Percentiles rank a stretch among this genome's conserved stretches.
These are phyloP conservation scores for Spongospora subterranea DNA, from an alignment of 208 protist species.

Conservation along the genomic window DNA sequence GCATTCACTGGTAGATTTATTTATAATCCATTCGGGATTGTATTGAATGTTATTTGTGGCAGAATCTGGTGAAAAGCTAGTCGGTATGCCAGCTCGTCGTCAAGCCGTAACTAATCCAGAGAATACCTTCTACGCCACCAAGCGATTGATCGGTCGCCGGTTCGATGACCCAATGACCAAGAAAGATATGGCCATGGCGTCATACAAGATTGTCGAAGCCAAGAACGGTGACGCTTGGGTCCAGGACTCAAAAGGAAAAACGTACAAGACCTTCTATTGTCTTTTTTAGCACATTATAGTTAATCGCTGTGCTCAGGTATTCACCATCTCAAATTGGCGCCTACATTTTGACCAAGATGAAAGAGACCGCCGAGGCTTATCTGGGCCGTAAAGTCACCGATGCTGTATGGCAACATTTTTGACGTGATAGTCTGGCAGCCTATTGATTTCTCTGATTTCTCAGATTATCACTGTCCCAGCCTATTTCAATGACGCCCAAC, in stretches of 20 bases:
- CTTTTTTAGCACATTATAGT: not conserved
- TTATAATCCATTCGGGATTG: too few relatives aligned
- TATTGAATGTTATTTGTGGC: not conserved
- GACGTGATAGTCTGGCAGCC: not conserved
- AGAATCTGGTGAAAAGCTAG: slow-evolving; percentile 71
- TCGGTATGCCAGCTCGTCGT: slow-evolving; percentile 79
- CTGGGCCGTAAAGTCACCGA: slow-evolving; percentile 76
- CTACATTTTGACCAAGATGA: slow-evolving; percentile 87
- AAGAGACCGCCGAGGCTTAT: slow-evolving; percentile 81
- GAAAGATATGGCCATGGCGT: slow-evolving; percentile 79
- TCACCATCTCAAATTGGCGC: slow-evolving; percentile 83
- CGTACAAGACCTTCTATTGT: too few relatives aligned
- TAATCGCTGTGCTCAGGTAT: slow-evolving; percentile 74
- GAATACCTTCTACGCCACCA: slow-evolving; percentile 91
- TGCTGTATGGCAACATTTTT: slow-evolving; percentile 63
- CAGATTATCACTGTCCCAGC: slow-evolving; percentile 78
- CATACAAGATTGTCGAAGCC: slow-evolving; percentile 93
- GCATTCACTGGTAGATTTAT: slow-evolving; percentile 71
- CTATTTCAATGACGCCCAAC: slow-evolving; percentile 88
- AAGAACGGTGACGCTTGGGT: slow-evolving; percentile 93
- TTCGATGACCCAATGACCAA: slow-evolving; percentile 76
- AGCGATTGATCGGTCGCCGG: slow-evolving; percentile 84
- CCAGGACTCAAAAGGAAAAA: slow-evolving; percentile 71
- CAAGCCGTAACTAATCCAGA: slow-evolving; percentile 88
- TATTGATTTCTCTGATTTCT: not conserved